Base-by-base conservation (phyloP, 1,284 basidiomycete species). In the Xerocomus amazonicus region DNA sequence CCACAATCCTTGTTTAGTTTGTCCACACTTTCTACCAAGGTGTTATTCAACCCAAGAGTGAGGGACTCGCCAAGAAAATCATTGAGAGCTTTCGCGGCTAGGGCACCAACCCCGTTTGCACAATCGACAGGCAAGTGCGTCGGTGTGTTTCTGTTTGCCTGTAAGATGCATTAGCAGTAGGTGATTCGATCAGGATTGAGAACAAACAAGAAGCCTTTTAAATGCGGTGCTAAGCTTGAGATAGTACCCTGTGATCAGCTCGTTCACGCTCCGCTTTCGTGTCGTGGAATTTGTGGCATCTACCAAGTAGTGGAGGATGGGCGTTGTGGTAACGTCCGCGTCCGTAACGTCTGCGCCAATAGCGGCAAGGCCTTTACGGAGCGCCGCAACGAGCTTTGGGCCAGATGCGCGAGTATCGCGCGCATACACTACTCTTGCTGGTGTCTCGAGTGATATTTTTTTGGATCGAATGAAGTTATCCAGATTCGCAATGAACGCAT, bases 261-360 rank as follows among this genome's bases (percentile, higher is more conserved):
- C 90, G 35, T 84, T 80, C 3, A 96, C 94, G 61, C 93, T 95
- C 49, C 78, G 77, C 38, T 90, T 86, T 47, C 79, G 77, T 0
- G 82, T 81, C 62, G 87, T 83, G 35, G 90, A 92, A 70, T 99
- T 99, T 66, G 88, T 84, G 29, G 90, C 83, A 60, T 87, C 81
- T 41, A 99, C 96, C 48, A 98, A 81, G 68, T 99, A 98, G 71
- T 99, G 97, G 38, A 99, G 79, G 53, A 97, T 84, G 0, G 97
- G 97, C 0, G 97, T 99, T 1, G 96, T 97, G 14, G 90, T 90
- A 38, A 98, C 76, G 1, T 92, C 95, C 36, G 82, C 86, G 62
- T 89, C 72, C 48, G 85, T 79, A n/a, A 71, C 72, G 54, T 81
- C 75, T 3, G 79, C 81, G 34, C 78, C 79, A 50, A 93, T 76